Base-by-base conservation (phyloP, 192 early-diverging fungal genomes). In the Umbelopsis sp. region DNA sequence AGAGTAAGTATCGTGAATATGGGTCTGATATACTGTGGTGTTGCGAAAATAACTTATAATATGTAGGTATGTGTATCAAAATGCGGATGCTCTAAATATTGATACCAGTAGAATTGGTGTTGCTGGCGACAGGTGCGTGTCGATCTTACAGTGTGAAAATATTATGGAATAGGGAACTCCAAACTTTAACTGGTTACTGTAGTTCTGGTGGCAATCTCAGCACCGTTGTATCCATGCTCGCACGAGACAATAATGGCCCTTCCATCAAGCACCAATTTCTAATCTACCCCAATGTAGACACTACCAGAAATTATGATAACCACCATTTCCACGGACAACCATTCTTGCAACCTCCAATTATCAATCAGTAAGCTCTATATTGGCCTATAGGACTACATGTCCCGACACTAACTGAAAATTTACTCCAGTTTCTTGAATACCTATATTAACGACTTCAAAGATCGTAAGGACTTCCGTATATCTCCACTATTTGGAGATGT, bases 141-240 rank as follows among this genome's bases (percentile, higher is more conserved):
- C 45, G 2, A 47, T 47, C n/a, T n/a, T n/a, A n/a, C n/a, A n/a
- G n/a, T n/a, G n/a, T n/a, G n/a, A n/a, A n/a, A n/a, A n/a, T n/a
- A n/a, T n/a, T n/a, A n/a, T n/a, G n/a, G n/a, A n/a, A n/a, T n/a
- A n/a, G n/a, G n/a, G n/a, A n/a, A n/a, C n/a, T n/a, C n/a, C n/a
- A n/a, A n/a, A n/a, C n/a, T n/a, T n/a, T n/a, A n/a, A n/a, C n/a
- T n/a, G n/a, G n/a, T 20, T 49, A 17, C 20, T 7, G 10, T 49
- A 49, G 47, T 5, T 77, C 85, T 1, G 85, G 85, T 25, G 84
- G 84, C 21, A 86, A 86, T 59, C 47, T 87, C 62, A 65, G n/a
- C 74, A 2, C 49, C 80, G 73, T 73, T 80, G 44, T 62, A 83
- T 21, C 70, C 77, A 21, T 75, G 80, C 2, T 31, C 2, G 31